Conservation (phyloP, 2,329 filamentous ascomycete genomes). For the Paecilomyces sp. region DNA sequence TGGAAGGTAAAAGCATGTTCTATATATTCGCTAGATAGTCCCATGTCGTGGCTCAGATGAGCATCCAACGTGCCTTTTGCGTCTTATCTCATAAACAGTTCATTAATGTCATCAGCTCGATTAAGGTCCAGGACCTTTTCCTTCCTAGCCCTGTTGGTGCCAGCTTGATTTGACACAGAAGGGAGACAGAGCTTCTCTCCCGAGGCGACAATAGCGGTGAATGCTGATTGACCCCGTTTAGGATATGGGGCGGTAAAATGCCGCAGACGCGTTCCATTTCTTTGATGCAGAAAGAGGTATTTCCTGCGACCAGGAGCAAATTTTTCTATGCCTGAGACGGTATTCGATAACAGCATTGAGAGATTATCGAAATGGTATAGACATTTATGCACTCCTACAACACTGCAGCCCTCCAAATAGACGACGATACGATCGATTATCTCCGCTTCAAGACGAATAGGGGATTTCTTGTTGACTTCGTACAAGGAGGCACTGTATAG, state of each 20-base stretch:
- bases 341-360: neutral
- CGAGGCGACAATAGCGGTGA: neutral
- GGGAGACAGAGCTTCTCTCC: neutral
- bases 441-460: neutral
- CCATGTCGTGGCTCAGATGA: neutral
- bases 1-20: too few relatives aligned
- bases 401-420: neutral
- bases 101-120: neutral
- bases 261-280: too few relatives aligned
- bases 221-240: neutral
- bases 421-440: neutral
- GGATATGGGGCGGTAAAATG: too few relatives aligned
- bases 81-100: neutral
- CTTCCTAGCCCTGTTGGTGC: neutral
- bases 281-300: neutral
- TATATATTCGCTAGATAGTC: too few relatives aligned
- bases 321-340: neutral
- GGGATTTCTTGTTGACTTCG: neutral
- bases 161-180: neutral
- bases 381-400: neutral
- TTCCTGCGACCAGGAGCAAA: neutral
- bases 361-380: neutral
- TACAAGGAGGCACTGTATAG: neutral
- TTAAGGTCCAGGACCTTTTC: neutral
- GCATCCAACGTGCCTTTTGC: neutral